Percentiles rank a stretch among this genome's conserved stretches.
phyloP scores from a whole-genome alignment of 2,329 filamentous ascomycete species.

The Scopulariopsis brevicaulis region DNA sequence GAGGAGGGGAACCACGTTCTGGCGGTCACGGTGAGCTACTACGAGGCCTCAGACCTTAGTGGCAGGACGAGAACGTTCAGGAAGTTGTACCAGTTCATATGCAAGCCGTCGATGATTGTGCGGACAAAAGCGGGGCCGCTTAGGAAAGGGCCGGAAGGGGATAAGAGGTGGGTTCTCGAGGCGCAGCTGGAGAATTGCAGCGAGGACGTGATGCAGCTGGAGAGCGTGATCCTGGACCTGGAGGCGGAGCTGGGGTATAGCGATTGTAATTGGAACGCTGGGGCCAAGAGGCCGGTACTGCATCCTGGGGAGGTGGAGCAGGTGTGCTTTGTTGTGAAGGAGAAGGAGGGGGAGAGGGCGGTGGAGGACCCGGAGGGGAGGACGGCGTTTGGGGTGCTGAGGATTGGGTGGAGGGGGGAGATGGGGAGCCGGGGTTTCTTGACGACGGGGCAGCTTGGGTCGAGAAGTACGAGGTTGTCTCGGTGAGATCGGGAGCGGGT shows the following conservation, averaged over 20 bases:
- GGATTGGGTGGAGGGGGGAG: slow-evolving; percentile 77
- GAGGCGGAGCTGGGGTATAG: slow-evolving; percentile 36
- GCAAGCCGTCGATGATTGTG: slow-evolving; percentile 80
- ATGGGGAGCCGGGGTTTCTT: slow-evolving; percentile 86
- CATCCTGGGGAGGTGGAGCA: slow-evolving; percentile 55
- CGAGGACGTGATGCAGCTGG: slow-evolving; percentile 70
- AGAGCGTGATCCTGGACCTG: slow-evolving; percentile 47
- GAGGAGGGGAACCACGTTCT: slow-evolving; percentile 92
- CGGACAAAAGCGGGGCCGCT: slow-evolving; percentile 74
- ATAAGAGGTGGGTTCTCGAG: slow-evolving; percentile 63
- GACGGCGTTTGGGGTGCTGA: slow-evolving; percentile 66
- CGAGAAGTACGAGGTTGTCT: slow-evolving; percentile 19
- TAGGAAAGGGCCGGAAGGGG: slow-evolving; percentile 15
- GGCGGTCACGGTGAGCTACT: slow-evolving; percentile 88
- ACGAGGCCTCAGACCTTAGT: slow-evolving; percentile 64
- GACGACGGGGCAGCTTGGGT: slow-evolving; percentile 71
- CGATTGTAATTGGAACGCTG: slow-evolving; percentile 46
- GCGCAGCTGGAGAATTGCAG: slow-evolving; percentile 94
- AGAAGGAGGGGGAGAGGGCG: slow-evolving; percentile 20
- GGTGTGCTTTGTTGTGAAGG: slow-evolving; percentile 50
- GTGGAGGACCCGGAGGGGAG: slow-evolving; percentile 39
- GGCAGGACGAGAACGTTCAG: slow-evolving; percentile 74
- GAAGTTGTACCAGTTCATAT: slow-evolving; percentile 94
- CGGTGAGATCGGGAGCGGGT: background rate
- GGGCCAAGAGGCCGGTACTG: slow-evolving; percentile 37